These are phyloP conservation scores for Stephania japonica DNA, from an alignment of 164 flowering plant species.

Conservation along the genomic window DNA sequence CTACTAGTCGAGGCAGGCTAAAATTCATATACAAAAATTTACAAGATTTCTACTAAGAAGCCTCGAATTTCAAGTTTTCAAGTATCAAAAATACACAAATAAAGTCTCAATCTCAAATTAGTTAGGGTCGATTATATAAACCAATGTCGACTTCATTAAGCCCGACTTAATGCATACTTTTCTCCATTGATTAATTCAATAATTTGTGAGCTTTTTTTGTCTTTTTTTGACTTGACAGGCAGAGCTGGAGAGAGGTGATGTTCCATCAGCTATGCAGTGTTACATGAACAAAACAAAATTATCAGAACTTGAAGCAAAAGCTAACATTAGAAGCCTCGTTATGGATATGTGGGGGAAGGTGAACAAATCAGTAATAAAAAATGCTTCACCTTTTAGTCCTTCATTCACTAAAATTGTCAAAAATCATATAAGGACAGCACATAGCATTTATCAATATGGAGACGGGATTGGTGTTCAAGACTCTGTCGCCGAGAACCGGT, in stretches of 20 bases:
- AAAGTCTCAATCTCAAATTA: no score
- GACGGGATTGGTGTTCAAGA: slow-evolving; percentile 18
- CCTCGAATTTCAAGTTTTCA: no score
- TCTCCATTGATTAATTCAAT: no score
- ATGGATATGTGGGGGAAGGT: slow-evolving; percentile 10
- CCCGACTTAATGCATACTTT: no score
- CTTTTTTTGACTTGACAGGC: background rate
- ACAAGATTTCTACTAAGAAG: no score
- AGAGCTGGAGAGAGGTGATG: slow-evolving; percentile 13
- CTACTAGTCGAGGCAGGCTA: no score
- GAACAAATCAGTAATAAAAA: background rate
- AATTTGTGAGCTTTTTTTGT: no score
- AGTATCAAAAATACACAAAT: no score
- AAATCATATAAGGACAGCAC: slow-evolving; percentile 5
- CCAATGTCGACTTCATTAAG: no score
- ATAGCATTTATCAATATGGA: slow-evolving; percentile 11
- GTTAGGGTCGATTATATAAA: no score
- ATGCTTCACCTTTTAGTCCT: slow-evolving; percentile 4
- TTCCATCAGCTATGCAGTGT: slow-evolving; percentile 8
- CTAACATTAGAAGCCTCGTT: background rate
- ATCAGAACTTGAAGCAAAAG: slow-evolving; percentile 3
- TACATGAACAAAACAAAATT: slow-evolving; percentile 1
- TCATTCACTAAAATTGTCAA: slow-evolving; percentile 6
- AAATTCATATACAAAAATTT: no score
- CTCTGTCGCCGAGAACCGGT: slow-evolving; percentile 2